Percentiles rank a stretch among this genome's conserved stretches.
These are phyloP conservation scores for Tarenaya hassleriana DNA, from an alignment of 345 rosid genomes.

Conservation along the genomic window DNA sequence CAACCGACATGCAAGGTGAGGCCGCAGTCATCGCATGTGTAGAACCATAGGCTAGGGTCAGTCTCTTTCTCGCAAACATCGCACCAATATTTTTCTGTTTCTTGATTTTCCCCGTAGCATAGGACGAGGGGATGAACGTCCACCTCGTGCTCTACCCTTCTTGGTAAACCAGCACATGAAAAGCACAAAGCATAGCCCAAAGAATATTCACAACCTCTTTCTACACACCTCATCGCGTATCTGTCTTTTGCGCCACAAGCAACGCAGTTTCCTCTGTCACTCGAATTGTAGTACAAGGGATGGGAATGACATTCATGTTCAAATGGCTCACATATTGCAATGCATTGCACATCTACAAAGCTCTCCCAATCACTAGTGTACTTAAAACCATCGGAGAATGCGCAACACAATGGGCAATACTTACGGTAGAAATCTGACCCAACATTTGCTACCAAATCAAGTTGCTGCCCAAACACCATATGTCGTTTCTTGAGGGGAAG, in stretches of 20 bases:
- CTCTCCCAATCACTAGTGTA: conserved; percentile 3
- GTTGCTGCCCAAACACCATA: conserved; percentile 1
- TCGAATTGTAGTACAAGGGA: conserved; percentile 7
- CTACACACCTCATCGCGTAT: conserved; percentile 11
- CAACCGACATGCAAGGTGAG: conserved; percentile 14
- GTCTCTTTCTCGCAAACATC: conserved; percentile 9
- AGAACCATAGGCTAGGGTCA: conserved; percentile 14
- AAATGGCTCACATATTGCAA: conserved; percentile 10
- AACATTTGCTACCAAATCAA: not conserved
- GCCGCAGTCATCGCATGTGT: conserved; percentile 3
- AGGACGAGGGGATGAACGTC: conserved; percentile 12
- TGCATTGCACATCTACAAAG: not conserved
- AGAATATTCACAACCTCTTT: no score
- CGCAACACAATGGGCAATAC: conserved; percentile 6
- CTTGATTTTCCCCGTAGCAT: conserved; percentile 12
- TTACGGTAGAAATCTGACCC: no score
- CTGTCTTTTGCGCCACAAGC: conserved; percentile 5
- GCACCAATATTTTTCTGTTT: conserved; percentile 8
- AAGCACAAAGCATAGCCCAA: conserved; percentile 17
- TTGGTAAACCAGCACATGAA: conserved; percentile 5
- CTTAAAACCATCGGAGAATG: not conserved
- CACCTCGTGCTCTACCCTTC: conserved; percentile 1
- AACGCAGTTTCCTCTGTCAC: conserved; percentile 1
- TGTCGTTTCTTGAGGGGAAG: conserved; percentile 17
- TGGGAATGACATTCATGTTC: conserved; percentile 2